phyloP scores from a whole-genome alignment of 208 protist genomes.

The Endotrypanum monterogeii region DNA sequence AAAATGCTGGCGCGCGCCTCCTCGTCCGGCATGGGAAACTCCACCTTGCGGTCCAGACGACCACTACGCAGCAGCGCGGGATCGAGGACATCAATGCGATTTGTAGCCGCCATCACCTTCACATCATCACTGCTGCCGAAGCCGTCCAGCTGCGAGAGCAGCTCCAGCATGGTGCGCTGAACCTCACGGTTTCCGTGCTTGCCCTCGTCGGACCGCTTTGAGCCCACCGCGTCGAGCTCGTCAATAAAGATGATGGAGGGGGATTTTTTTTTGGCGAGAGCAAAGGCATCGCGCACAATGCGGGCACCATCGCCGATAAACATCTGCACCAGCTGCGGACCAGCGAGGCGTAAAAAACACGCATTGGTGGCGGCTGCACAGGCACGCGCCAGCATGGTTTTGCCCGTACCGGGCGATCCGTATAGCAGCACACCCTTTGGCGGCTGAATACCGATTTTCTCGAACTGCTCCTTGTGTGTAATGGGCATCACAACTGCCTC shows the following conservation, averaged over 20 bases:
- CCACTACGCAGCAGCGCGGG: slow-evolving; percentile 99
- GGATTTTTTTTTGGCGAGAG: slow-evolving; percentile 99
- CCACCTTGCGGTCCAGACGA: slow-evolving; percentile 99
- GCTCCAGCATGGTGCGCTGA: slow-evolving; percentile 99
- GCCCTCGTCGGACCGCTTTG: slow-evolving; percentile 98
- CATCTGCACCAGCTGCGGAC: slow-evolving; percentile 99
- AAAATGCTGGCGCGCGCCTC: slow-evolving; percentile 98
- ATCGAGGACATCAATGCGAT: slow-evolving; percentile 99
- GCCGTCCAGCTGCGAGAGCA: slow-evolving; percentile 99
- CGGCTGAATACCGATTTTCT: slow-evolving; percentile 99
- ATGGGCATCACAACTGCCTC: slow-evolving; percentile 99
- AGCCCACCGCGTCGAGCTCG: slow-evolving; percentile 99
- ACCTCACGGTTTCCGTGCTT: slow-evolving; percentile 98
- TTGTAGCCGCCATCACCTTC: slow-evolving; percentile 99
- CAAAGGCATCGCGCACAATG: slow-evolving; percentile 99
- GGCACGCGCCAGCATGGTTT: slow-evolving; percentile 98
- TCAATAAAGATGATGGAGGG: slow-evolving; percentile 99
- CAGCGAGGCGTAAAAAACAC: slow-evolving; percentile 99
- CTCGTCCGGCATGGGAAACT: slow-evolving; percentile 99
- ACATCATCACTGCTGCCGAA: slow-evolving; percentile 97
- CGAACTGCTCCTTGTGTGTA: slow-evolving; percentile 98
- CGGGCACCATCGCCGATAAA: slow-evolving; percentile 98
- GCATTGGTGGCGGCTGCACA: slow-evolving; percentile 99
- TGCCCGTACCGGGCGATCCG: slow-evolving; percentile 98
- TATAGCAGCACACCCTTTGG: slow-evolving; percentile 98